Conservation (phyloP, 768 basidiomycete species). For the Rhodotorula graminis region DNA sequence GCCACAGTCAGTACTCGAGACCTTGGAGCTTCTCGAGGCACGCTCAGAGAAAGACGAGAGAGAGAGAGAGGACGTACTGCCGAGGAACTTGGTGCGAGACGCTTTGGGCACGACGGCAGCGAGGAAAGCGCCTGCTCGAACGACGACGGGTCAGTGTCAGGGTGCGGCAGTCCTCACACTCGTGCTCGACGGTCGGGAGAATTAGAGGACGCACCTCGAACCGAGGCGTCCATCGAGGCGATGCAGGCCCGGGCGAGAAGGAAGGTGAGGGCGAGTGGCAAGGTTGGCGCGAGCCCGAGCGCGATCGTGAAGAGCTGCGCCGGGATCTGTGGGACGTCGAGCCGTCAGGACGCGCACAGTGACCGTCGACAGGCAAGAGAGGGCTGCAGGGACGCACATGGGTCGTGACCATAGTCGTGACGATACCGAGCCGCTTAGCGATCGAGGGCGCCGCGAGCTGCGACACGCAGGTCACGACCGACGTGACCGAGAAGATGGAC, state of each 20-base stretch:
- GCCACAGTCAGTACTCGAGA: neutral
- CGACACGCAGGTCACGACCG: slow-evolving; percentile 15
- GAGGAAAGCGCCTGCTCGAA: slow-evolving; percentile 21
- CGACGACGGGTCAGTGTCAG: neutral
- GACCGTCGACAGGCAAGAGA: neutral
- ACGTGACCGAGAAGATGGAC: slow-evolving; percentile 11
- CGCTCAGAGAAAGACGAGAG: too few species aligned
- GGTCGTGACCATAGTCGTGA: slow-evolving; percentile 32
- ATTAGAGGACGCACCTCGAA: slow-evolving; percentile 24
- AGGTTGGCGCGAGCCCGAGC: slow-evolving; percentile 11
- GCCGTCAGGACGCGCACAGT: neutral
- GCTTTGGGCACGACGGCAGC: slow-evolving; percentile 27
- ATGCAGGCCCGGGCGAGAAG: slow-evolving; percentile 17
- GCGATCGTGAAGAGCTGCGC: slow-evolving; percentile 29
- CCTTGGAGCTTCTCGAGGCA: too few species aligned
- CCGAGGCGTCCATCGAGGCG: slow-evolving; percentile 22
- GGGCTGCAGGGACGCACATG: slow-evolving; percentile 5
- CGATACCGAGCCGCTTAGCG: slow-evolving; percentile 17
- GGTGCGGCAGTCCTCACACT: too few species aligned
- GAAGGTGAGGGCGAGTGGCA: slow-evolving; percentile 16
- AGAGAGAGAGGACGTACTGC: neutral
- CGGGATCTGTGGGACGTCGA: slow-evolving; percentile 2
- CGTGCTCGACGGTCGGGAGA: too few species aligned
- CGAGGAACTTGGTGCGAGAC: slow-evolving; percentile 27
- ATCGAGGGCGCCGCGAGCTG: slow-evolving; percentile 19